These are phyloP conservation scores for Curvularia sp. DNA, from an alignment of 2,329 filamentous ascomycete genomes.

Conservation along the genomic window DNA sequence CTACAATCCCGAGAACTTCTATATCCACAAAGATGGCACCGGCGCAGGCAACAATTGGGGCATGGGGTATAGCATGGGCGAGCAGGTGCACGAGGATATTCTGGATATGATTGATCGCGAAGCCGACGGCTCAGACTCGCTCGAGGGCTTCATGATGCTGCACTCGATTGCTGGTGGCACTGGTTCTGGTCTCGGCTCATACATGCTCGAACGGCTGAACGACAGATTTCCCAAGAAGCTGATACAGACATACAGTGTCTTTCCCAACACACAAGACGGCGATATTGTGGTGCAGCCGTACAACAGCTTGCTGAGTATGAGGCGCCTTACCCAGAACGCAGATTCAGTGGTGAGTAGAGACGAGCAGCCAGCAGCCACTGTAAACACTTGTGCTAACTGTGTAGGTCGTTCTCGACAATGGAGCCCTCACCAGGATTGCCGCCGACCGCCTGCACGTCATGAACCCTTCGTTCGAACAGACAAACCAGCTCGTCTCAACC, in stretches of 20 bases:
- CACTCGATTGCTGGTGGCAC: constrained; percentile 98
- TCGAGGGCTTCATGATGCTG: constrained; percentile 98
- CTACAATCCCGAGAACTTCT: constrained; percentile 99
- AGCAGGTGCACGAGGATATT: constrained; percentile 91
- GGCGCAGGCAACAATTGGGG: constrained; percentile 99
- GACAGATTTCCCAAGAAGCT: constrained; percentile 98
- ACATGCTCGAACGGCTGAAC: constrained; percentile 92
- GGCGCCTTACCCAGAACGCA: constrained; percentile 90
- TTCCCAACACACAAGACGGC: constrained; percentile 87
- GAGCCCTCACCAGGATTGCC: constrained; percentile 89
- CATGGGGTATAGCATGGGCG: constrained; percentile 91
- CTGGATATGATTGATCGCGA: constrained; percentile 99
- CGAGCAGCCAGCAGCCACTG: not conserved
- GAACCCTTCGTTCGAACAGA: constrained; percentile 95
- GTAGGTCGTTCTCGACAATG: constrained; percentile 89
- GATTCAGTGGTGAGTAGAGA: constrained; percentile 77
- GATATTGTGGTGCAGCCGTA: constrained; percentile 98
- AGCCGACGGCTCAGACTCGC: constrained; percentile 94
- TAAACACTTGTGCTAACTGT: constrained; percentile 27
- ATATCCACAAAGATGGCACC: constrained; percentile 89
- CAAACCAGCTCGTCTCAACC: constrained; percentile 91
- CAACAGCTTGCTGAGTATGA: constrained; percentile 92
- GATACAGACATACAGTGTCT: constrained; percentile 98
- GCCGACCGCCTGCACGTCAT: constrained; percentile 94
- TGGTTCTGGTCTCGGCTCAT: constrained; percentile 93